A percentile compares a stretch with the other conserved stretches of the same genome.
Conservation (phyloP, 352 stramenopile genomes). For the Globisporangium takayamanum region DNA sequence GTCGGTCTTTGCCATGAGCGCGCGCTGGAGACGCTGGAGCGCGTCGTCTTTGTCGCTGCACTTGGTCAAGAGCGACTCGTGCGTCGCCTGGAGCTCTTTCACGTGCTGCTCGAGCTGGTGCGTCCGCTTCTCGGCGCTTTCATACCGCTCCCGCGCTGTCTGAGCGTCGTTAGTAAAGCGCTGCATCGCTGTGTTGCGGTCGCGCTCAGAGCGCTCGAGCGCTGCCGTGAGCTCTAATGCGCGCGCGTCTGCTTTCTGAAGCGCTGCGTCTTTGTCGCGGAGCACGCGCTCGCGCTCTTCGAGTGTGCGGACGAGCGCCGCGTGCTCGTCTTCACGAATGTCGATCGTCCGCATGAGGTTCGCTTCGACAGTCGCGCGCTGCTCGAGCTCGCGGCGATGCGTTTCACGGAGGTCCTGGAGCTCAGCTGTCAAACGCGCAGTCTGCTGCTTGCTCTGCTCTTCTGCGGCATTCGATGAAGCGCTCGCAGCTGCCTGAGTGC, state of each 20-base stretch:
- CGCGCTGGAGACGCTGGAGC: constrained; percentile 44
- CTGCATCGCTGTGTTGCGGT: neutral
- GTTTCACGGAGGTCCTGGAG: constrained; percentile 4
- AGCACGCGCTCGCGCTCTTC: constrained; percentile 19
- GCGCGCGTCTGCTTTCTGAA: constrained; percentile 8
- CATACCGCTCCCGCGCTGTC: constrained; percentile 24
- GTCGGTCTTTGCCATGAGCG: constrained; percentile 28
- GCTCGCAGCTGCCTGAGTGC: too few relatives aligned
- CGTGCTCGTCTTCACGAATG: constrained; percentile 10
- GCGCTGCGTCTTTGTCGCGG: constrained; percentile 7
- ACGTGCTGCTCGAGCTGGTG: constrained; percentile 38
- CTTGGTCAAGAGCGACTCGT: constrained; percentile 39
- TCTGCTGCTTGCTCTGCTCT: constrained; percentile 2
- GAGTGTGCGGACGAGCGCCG: constrained; percentile 13
- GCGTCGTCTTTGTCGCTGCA: constrained; percentile 55
- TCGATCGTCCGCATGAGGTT: constrained; percentile 16
- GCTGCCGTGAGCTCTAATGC: constrained; percentile 1
- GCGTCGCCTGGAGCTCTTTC: constrained; percentile 35
- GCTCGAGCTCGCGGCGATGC: constrained; percentile 4
- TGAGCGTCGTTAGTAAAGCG: constrained; percentile 21
- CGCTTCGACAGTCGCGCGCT: constrained; percentile 4
- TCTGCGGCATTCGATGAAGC: neutral
- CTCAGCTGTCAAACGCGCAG: neutral
- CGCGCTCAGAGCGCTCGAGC: constrained; percentile 2
- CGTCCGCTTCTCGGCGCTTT: constrained; percentile 28